A percentile compares a stretch with the other conserved stretches of the same genome.
These are phyloP conservation scores for Veloporphyrellus conicus DNA, from an alignment of 1,284 basidiomycete species.

Conservation along the genomic window DNA sequence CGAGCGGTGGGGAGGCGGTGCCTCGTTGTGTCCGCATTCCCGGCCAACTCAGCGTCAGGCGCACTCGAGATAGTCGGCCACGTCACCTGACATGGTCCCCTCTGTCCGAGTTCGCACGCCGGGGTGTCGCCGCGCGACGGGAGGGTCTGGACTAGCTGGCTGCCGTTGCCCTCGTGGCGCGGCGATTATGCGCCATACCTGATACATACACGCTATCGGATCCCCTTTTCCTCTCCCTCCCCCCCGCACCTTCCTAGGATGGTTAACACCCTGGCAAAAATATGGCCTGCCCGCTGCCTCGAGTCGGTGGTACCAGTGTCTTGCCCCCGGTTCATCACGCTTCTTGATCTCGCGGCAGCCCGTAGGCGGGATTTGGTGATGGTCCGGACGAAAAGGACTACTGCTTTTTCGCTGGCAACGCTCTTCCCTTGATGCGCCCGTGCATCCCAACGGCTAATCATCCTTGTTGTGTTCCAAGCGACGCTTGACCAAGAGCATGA, in stretches of 20 bases:
- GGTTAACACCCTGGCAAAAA: neutral
- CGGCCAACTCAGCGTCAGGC: neutral
- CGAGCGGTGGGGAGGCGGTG: constrained; percentile 9
- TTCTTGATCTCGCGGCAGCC: neutral
- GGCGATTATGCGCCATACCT: neutral
- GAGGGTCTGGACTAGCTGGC: neutral
- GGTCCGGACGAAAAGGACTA: neutral
- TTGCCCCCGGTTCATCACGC: neutral
- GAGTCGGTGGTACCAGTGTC: neutral
- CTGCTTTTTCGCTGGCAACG: too few relatives aligned
- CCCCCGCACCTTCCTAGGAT: constrained; percentile 1
- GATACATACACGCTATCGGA: neutral
- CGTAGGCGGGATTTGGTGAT: neutral
- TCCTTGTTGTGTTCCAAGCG: neutral
- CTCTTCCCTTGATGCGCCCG: neutral
- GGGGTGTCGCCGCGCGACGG: neutral
- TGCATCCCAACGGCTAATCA: constrained; percentile 5
- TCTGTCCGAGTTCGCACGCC: neutral
- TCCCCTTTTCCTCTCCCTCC: neutral
- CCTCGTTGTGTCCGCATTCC: constrained; percentile 21
- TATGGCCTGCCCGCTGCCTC: neutral
- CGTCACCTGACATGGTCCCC: neutral
- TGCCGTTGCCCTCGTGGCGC: neutral
- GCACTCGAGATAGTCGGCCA: constrained; percentile 1
- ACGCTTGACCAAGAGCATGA: too few relatives aligned